These are phyloP conservation scores for Torulaspora delbrueckii DNA, from an alignment of 805 yeast species.

Conservation along the genomic window DNA sequence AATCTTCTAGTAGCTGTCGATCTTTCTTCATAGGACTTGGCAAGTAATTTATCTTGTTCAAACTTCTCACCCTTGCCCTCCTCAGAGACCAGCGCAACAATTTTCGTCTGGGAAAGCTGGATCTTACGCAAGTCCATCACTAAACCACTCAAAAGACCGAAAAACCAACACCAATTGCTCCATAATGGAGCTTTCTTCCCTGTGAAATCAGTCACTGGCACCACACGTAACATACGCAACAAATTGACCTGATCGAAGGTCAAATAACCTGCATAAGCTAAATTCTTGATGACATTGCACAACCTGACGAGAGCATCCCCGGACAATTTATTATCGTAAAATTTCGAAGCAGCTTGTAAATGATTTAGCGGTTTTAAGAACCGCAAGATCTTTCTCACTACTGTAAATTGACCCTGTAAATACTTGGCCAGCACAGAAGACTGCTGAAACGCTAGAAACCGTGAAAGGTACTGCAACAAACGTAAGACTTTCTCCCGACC, in stretches of 20 bases:
- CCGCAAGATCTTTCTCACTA: constrained; percentile 78
- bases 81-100: constrained; percentile 33
- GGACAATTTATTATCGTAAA: constrained; percentile 63
- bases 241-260: constrained; percentile 59
- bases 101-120: constrained; percentile 40
- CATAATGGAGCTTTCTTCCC: constrained; percentile 48
- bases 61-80: constrained; percentile 39
- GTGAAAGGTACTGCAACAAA: constrained; percentile 70
- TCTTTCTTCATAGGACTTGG: constrained; percentile 42
- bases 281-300: constrained; percentile 43
- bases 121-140: constrained; percentile 53
- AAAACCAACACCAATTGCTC: constrained; percentile 72
- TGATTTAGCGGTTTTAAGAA: constrained; percentile 76
- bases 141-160: constrained; percentile 61
- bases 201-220: constrained; percentile 47
- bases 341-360: constrained; percentile 60
- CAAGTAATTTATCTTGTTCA: constrained; percentile 31
- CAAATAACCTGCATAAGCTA: constrained; percentile 60
- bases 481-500: constrained; percentile 82
- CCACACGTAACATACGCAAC: constrained; percentile 44
- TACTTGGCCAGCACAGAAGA: constrained; percentile 48
- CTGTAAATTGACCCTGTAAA: constrained; percentile 57
- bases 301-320: constrained; percentile 43
- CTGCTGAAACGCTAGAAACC: constrained; percentile 63
- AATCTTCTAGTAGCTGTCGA: constrained; percentile 54